These are phyloP conservation scores for Wickerhamomyces ciferrii DNA, from an alignment of 805 yeast species.

Conservation along the genomic window DNA sequence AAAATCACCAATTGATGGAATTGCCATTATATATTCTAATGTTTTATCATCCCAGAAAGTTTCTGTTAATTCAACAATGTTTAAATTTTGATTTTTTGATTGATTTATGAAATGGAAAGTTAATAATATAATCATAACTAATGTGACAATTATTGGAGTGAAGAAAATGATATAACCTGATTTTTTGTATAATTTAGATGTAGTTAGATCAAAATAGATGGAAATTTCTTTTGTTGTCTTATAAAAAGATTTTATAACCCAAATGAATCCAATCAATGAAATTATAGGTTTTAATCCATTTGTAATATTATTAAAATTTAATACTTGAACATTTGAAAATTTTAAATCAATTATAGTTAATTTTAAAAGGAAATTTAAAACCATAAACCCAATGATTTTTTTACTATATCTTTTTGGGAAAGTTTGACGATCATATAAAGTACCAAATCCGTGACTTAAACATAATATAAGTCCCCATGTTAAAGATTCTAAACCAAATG, in stretches of 20 bases:
- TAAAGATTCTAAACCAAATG: background rate
- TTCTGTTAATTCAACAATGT: background rate
- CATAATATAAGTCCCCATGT: background rate
- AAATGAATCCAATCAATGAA: background rate
- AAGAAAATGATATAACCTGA: background rate
- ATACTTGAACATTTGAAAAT: background rate
- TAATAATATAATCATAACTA: background rate
- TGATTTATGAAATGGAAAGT: background rate
- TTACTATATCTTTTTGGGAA: background rate
- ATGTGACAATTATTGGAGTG: background rate
- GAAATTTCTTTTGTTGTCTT: background rate
- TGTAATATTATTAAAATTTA: background rate
- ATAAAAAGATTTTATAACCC: background rate
- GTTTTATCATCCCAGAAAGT: background rate
- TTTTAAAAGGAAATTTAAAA: background rate
- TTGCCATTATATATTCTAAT: background rate
- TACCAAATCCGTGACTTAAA: constrained; percentile 1
- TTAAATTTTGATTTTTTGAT: background rate
- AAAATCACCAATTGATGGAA: background rate
- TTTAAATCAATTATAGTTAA: background rate
- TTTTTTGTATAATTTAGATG: background rate
- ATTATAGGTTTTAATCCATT: background rate
- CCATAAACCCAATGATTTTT: background rate
- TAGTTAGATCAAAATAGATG: background rate
- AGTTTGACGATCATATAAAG: background rate